Percentiles rank a stretch among this genome's conserved stretches.
These are phyloP conservation scores for Phlyctochytrium planicorne DNA, from an alignment of 192 early-diverging fungal genomes.

Conservation along the genomic window DNA sequence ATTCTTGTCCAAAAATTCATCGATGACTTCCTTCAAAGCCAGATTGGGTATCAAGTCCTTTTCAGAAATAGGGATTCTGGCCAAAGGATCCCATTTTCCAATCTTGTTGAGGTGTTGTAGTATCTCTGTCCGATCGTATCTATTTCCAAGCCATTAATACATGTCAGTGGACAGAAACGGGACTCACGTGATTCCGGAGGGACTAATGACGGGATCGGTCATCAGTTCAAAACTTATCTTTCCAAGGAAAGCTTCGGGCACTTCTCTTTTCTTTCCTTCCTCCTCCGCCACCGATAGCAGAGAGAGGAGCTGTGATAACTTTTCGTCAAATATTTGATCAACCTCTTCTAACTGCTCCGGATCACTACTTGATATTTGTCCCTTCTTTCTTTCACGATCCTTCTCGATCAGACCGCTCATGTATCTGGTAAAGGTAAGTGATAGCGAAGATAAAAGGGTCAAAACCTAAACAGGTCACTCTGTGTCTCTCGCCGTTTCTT, in stretches of 20 bases:
- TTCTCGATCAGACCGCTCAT: slow-evolving; percentile 57
- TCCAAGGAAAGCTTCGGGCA: slow-evolving; percentile 63
- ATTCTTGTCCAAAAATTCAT: slow-evolving; percentile 24
- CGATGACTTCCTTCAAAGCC: slow-evolving; percentile 59
- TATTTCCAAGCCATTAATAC: slow-evolving; percentile 24
- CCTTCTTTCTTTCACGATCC: slow-evolving; percentile 51
- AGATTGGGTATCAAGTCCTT: slow-evolving; percentile 72
- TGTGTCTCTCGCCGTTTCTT: slow-evolving; percentile 49
- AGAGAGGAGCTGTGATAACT: slow-evolving; percentile 28
- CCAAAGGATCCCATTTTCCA: slow-evolving; percentile 81
- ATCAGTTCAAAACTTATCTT: slow-evolving; percentile 83
- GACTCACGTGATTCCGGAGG: slow-evolving; percentile 32
- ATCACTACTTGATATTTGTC: slow-evolving; percentile 17
- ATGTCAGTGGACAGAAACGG: slow-evolving; percentile 10
- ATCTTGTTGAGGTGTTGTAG: slow-evolving; percentile 73
- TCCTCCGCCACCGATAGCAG: slow-evolving; percentile 53
- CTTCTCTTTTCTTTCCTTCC: slow-evolving; percentile 39
- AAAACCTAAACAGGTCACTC: slow-evolving; percentile 47
- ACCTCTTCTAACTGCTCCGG: slow-evolving; percentile 5
- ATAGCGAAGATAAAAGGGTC: background rate
- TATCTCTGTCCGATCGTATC: slow-evolving; percentile 75
- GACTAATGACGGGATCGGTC: slow-evolving; percentile 71
- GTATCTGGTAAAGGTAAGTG: slow-evolving; percentile 37
- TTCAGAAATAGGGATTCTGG: slow-evolving; percentile 64
- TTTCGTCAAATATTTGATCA: background rate